Evolutionary conservation across 805 yeast species (phyloP).

Genomic region (Candida peoriensis): DNA sequence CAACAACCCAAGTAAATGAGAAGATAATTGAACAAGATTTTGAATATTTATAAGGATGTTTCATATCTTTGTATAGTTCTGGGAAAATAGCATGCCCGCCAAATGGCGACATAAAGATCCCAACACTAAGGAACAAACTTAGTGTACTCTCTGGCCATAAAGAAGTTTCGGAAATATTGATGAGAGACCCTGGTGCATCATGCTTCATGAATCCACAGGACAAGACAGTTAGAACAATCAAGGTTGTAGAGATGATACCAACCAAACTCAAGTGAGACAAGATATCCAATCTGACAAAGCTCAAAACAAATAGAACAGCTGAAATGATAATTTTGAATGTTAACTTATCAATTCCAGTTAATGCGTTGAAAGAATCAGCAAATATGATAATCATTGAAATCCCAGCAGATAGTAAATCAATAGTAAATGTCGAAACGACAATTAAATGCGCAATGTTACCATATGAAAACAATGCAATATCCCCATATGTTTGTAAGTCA

Average conservation of each 20-base stretch:
- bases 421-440: slow-evolving; percentile 44
- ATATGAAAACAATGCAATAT: slow-evolving; percentile 46
- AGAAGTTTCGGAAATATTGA: slow-evolving; percentile 39
- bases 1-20: slow-evolving; percentile 51
- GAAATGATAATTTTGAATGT: slow-evolving; percentile 40
- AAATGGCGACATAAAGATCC: slow-evolving; percentile 71
- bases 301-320: slow-evolving; percentile 35
- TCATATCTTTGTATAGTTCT: slow-evolving; percentile 68
- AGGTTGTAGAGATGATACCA: slow-evolving; percentile 52
- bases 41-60: slow-evolving; percentile 60
- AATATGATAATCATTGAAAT: slow-evolving; percentile 53
- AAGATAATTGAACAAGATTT: slow-evolving; percentile 52
- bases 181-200: slow-evolving; percentile 50
- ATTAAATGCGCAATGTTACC: slow-evolving; percentile 40
- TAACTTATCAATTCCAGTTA: slow-evolving; percentile 35
- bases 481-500: slow-evolving; percentile 49
- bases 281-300: slow-evolving; percentile 51
- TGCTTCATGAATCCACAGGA: slow-evolving; percentile 41
- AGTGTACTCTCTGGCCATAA: slow-evolving; percentile 33
- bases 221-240: slow-evolving; percentile 41
- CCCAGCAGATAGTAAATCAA: slow-evolving; percentile 60
- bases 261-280: slow-evolving; percentile 49
- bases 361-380: slow-evolving; percentile 53
- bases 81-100: slow-evolving; percentile 86
- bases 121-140: slow-evolving; percentile 46